phyloP scores from a whole-genome alignment of 805 yeast genomes.

The Komagataella pseudopastoris region DNA sequence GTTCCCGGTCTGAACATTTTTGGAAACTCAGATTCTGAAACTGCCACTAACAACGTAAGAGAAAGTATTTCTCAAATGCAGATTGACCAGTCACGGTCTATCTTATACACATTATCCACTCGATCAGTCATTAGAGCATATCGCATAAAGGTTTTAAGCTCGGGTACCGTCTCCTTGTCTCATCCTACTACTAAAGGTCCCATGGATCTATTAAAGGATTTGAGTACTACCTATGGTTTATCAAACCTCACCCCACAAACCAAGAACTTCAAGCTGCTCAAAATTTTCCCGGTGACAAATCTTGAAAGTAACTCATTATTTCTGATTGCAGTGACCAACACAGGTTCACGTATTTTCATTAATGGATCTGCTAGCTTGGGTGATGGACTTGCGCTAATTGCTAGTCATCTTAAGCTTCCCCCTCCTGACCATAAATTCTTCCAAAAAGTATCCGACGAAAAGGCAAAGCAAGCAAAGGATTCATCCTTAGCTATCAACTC shows the following conservation, averaged over 20 bases:
- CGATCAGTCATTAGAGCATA: conserved; percentile 75
- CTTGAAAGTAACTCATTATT: conserved; percentile 57
- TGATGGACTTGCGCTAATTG: conserved; percentile 18
- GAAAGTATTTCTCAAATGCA: conserved; percentile 54
- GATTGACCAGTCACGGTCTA: conserved; percentile 65
- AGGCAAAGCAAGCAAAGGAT: conserved; percentile 21
- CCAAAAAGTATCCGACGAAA: conserved; percentile 17
- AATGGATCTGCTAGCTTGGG: conserved; percentile 27
- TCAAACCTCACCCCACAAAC: conserved; percentile 33
- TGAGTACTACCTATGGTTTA: conserved; percentile 24
- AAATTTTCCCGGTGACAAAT: conserved; percentile 45
- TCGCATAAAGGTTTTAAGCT: conserved; percentile 30
- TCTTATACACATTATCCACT: conserved; percentile 72
- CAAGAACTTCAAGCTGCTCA: conserved; percentile 46
- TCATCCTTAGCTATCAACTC: background rate
- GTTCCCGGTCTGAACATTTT: conserved; percentile 16
- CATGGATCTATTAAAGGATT: conserved; percentile 29
- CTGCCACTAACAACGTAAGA: conserved; percentile 3
- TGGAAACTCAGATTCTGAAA: conserved; percentile 7
- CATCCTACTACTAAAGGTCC: conserved; percentile 24
- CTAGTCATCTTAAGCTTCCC: conserved; percentile 30
- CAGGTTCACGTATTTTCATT: conserved; percentile 69
- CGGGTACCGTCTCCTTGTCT: conserved; percentile 19
- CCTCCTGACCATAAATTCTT: conserved; percentile 21
- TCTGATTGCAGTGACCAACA: conserved; percentile 65